phyloP scores from a whole-genome alignment of 192 early-diverging fungal species.

The Oehlia diaphana region DNA sequence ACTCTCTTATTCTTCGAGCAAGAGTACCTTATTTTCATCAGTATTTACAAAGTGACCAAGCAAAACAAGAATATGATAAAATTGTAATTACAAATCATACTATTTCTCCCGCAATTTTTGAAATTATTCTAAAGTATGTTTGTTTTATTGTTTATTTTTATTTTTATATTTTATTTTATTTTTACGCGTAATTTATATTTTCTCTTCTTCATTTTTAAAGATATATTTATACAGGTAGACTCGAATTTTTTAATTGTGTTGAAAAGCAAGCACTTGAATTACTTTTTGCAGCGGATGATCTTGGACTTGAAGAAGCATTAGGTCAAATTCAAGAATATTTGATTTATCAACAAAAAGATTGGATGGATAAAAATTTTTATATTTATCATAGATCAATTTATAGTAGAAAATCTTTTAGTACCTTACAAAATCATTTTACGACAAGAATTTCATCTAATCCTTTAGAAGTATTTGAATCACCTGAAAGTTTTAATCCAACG shows the following conservation, averaged over 20 bases:
- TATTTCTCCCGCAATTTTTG: slow-evolving; percentile 18
- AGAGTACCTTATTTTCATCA: slow-evolving; percentile 9
- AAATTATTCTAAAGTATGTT: slow-evolving; percentile 18
- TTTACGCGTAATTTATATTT: neutral
- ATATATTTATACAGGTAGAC: slow-evolving; percentile 19
- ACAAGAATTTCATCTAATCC: neutral
- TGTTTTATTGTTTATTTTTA: no score
- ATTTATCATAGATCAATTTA: neutral
- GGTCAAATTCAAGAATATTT: slow-evolving; percentile 10
- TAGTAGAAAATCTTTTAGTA: neutral
- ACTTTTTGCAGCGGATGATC: slow-evolving; percentile 12
- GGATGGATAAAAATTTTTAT: slow-evolving; percentile 20
- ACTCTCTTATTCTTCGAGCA: slow-evolving; percentile 19
- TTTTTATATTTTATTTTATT: neutral
- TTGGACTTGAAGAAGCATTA: slow-evolving; percentile 6
- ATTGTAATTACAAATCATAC: neutral
- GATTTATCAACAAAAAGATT: neutral
- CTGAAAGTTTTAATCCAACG: neutral
- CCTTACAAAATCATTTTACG: neutral
- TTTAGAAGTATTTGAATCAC: neutral
- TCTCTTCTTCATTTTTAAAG: neutral
- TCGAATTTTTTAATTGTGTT: slow-evolving; percentile 7
- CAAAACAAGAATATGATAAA: slow-evolving; percentile 18
- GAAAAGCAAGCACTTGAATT: slow-evolving; percentile 4
- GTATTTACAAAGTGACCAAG: neutral